A percentile compares a stretch with the other conserved stretches of the same genome.
phyloP scores from a whole-genome alignment of 257 asterid genomes.

The Jasminum sambac region DNA sequence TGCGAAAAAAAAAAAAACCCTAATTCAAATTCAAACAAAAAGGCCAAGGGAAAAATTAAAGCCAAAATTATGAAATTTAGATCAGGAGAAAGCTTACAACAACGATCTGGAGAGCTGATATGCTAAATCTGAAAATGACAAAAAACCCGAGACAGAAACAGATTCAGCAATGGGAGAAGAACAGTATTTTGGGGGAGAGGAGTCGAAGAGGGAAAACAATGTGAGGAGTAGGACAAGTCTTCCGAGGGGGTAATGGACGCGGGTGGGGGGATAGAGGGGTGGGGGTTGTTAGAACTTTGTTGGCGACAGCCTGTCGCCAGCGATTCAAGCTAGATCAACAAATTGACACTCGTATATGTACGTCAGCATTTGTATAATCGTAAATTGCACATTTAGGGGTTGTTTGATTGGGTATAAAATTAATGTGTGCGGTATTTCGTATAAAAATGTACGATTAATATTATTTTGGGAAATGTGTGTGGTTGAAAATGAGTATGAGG shows the following conservation, averaged over 20 bases:
- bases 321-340: conserved; percentile 28
- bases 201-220: conserved; percentile 28
- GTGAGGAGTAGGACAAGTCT: conserved; percentile 38
- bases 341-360: not conserved
- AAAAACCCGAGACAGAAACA: conserved; percentile 29
- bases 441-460: too few species aligned
- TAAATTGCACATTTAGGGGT: too few species aligned
- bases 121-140: conserved; percentile 25
- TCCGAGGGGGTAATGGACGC: conserved; percentile 32
- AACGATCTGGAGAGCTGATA: conserved; percentile 35
- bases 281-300: conserved; percentile 22
- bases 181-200: not conserved
- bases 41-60: not conserved
- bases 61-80: not conserved
- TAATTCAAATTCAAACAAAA: conserved; percentile 23
- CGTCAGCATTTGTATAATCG: too few species aligned
- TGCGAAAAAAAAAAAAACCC: conserved; percentile 21
- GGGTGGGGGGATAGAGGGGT: not conserved
- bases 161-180: not conserved
- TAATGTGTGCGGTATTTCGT: too few species aligned
- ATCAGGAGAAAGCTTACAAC: conserved; percentile 28
- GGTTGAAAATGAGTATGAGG: too few species aligned
- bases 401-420: too few species aligned
- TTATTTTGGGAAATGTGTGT: too few species aligned
- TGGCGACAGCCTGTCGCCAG: conserved; percentile 52